phyloP scores from a whole-genome alignment of 2,329 filamentous ascomycete genomes.

The Aspergillus aculeatus region DNA sequence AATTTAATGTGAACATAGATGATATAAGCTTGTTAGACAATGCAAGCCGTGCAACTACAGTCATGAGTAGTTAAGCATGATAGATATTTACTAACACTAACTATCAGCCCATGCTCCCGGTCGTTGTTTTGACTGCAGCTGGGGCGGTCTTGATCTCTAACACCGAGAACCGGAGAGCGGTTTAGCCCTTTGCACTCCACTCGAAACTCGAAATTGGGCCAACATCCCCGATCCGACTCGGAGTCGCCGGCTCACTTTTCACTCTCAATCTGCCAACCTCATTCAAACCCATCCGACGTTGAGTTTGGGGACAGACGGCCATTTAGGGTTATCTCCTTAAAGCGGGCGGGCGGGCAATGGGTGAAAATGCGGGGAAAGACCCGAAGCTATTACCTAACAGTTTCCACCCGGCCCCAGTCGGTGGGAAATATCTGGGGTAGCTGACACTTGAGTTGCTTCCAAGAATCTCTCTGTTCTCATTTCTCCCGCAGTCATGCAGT shows the following conservation, averaged over 20 bases:
- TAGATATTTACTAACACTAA: neutral
- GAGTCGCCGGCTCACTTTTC: neutral
- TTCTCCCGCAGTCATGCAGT: neutral
- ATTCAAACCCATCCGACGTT: neutral
- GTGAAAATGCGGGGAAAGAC: constrained; percentile 26
- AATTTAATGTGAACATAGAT: neutral
- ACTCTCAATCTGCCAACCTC: neutral
- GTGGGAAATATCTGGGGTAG: constrained; percentile 10
- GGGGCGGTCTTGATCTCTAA: too few relatives aligned
- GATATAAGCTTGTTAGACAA: neutral
- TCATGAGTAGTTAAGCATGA: too few relatives aligned
- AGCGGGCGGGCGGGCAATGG: constrained; percentile 2
- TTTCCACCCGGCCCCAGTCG: constrained; percentile 22
- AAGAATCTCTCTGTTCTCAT: too few relatives aligned
- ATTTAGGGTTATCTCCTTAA: constrained; percentile 12
- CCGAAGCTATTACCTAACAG: constrained; percentile 31
- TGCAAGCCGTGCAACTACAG: neutral
- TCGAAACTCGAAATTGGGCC: neutral
- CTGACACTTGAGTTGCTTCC: neutral
- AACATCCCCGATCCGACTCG: neutral
- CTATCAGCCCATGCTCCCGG: neutral
- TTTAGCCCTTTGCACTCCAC: neutral
- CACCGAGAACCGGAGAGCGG: too few relatives aligned
- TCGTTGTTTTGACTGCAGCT: too few relatives aligned
- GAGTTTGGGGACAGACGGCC: neutral